Base-by-base conservation (phyloP, 1,284 basidiomycete genomes). In the Gomphus bonarii region DNA sequence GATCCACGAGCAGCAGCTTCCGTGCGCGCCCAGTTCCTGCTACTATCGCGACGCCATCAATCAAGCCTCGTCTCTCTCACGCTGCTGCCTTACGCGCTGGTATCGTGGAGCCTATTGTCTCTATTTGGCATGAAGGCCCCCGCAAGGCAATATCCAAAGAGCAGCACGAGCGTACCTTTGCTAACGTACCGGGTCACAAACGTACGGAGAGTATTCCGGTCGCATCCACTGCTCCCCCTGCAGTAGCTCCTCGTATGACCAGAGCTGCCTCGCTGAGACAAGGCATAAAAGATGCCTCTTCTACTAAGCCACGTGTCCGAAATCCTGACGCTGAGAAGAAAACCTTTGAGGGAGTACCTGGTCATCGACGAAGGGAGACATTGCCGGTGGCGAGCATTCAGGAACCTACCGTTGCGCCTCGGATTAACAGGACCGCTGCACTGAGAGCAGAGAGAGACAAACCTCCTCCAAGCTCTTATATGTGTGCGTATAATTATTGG, bases 181-280 rank as follows among this genome's bases (percentile, higher is more conserved):
- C 76, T 22, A 82, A 87, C 61, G 81, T 89, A 2, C 88, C 87
- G 0, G 87, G 87, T 0, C 88, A 90, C 68, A 88, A 88, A 64
- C 82, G 87, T 35, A 56, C 75, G 0, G 77, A 73, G 60, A 78
- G 76, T 1, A 86, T 91, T 56, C 59, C 70, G 0, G 88, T 91
- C 8, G 84, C 88, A 16, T 85, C 82, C 22, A 88, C 85, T 22
- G 83, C 82, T 10, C 78, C 87, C 8, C 90, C 90, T 1, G 65
- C 67, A 1, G 79, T 91, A 58, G 76, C 80, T 0, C 89, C 89
- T 1, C 75, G 87, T 36, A 80, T 88, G 78, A 86, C 85, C 1
- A 78, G 79, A 38, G 85, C 88, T 0, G 84, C 86, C 1, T 75
- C 84, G 2, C 71, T 91, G 51, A 73, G 88, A 55, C 65, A 85